Evolutionary conservation across 106 monocot genomes (phyloP), one percentile per base, ranked within the genome.

Genomic region (Dendrobium officinale): DNA sequence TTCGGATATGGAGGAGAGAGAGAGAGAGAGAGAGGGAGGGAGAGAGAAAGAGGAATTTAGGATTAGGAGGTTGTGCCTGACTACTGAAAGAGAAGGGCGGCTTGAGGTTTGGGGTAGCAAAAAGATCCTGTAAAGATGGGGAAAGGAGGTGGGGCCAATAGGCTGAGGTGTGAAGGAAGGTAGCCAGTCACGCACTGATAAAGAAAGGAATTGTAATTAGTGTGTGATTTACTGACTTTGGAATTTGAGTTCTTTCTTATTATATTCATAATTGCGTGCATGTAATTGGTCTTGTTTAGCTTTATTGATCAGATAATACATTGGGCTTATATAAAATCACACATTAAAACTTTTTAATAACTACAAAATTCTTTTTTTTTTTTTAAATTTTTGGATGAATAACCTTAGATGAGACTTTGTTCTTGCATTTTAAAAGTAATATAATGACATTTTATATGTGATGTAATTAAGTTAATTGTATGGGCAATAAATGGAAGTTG

Each of bases 151-250:
- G 73, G n/a, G 73, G 73, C 40, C 73, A 37, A 42, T 16, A 27
- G 41, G 19, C 37, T 41, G 73, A n/a, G n/a, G n/a, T n/a, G 73
- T 73, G 42, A 73, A 17, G 73, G 73, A 73, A 40, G 73, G 73
- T 73, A 73, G 73, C 73, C 73, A 19, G 73, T 73, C 73, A 73
- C 73, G 42, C 33, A 42, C 41, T 73, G 73, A 73, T 40, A 73
- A 27, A 73, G 73, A 67, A n/a, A n/a, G n/a, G 27, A 67, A 67
- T 67, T 5, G 67, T 26, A n/a, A 67, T 67, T 29, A 67, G 19
- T 16, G 56, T 56, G 56, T 56, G 56, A 56, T 56, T 67, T 67
- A 10, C 27, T 24, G 58, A 27, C 67, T 67, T 67, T 27, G 67
- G 67, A 24, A 67, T 67, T 67, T 4, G 22, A 67, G 10, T 10